Evolutionary conservation across 805 yeast genomes (phyloP).

Genomic region (Zygoascus biomembranicola): DNA sequence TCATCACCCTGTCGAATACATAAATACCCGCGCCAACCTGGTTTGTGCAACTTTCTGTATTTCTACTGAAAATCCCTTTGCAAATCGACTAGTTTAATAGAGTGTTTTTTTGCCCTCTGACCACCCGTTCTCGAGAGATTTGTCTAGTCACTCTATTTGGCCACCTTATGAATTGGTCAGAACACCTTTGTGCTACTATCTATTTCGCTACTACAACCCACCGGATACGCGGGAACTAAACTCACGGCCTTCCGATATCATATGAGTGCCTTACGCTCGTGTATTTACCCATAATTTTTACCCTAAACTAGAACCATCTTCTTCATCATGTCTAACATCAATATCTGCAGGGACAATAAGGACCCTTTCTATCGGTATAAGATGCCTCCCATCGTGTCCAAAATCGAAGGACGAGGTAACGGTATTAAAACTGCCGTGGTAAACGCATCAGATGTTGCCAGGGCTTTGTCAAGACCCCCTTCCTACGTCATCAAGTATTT

Average conservation of each 20-base stretch:
- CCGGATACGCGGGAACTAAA: neutral
- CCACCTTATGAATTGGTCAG: neutral
- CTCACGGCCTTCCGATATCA: neutral
- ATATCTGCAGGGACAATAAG: conserved; percentile 92
- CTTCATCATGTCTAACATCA: conserved; percentile 67
- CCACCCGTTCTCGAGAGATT: too few relatives aligned
- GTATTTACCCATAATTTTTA: neutral
- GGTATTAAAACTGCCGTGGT: conserved; percentile 95
- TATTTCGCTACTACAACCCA: neutral
- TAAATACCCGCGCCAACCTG: too few relatives aligned
- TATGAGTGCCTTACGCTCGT: neutral
- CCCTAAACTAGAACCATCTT: neutral
- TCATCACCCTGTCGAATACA: neutral
- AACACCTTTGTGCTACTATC: neutral
- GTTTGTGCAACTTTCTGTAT: too few relatives aligned
- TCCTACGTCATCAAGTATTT: conserved; percentile 87
- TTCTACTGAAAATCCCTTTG: too few relatives aligned
- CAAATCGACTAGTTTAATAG: too few relatives aligned
- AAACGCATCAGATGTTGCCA: conserved; percentile 85
- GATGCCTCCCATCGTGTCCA: conserved; percentile 97
- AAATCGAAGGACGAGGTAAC: conserved; percentile 97
- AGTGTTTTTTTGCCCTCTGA: too few relatives aligned
- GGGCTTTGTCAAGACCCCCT: conserved; percentile 90
- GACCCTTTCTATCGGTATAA: conserved; percentile 99
- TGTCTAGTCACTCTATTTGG: neutral